Percentiles rank a stretch among this genome's conserved stretches.
Evolutionary conservation across 208 protist species (phyloP).

Genomic region (Naegleria fowleri): DNA sequence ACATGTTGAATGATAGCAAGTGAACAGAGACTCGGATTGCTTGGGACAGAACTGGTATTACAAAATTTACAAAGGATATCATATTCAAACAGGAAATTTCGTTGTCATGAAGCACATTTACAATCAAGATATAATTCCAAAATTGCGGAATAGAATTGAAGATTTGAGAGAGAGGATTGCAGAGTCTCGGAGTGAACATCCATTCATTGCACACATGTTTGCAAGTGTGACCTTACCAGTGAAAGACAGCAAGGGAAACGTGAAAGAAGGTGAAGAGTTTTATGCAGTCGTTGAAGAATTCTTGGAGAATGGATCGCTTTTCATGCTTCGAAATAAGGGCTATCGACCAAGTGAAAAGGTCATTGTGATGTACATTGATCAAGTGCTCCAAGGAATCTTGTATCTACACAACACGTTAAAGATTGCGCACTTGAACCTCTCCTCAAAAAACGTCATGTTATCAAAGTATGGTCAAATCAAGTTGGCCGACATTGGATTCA

Average conservation of each 20-base stretch:
- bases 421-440: background rate
- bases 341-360: background rate
- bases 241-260: background rate
- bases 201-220: background rate
- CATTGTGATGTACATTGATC: background rate
- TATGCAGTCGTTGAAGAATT: background rate
- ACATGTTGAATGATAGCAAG: background rate
- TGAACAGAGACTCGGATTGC: background rate
- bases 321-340: background rate
- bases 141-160: background rate
- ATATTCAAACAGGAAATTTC: background rate
- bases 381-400: background rate
- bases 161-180: background rate
- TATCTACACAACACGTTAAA: background rate
- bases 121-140: background rate
- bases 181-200: background rate
- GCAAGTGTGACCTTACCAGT: background rate
- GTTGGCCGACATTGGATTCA: background rate
- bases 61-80: background rate
- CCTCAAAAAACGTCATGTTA: background rate
- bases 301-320: background rate
- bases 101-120: background rate
- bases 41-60: background rate
- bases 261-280: background rate
- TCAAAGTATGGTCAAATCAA: background rate